Base-by-base conservation (phyloP, 805 yeast species). In the Pichia eremophila region DNA sequence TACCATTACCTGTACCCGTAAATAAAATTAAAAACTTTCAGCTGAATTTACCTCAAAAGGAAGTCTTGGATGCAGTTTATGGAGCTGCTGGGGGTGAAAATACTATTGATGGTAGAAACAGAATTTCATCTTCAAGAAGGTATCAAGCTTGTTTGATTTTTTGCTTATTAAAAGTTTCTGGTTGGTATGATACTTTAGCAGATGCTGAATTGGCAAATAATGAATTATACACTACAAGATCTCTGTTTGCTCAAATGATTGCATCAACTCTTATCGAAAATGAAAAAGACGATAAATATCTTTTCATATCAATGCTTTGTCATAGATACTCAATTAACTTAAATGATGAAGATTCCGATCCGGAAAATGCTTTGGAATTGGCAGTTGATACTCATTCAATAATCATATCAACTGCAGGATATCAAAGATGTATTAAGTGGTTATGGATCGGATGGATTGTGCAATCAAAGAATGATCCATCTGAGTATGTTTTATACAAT, bases 401-500 rank as follows among this genome's bases (percentile, higher is more conserved):
- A 9, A 81, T 87, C 17, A 85, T 89, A 56, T 81, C 88, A 2
- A 78, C 95, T 0, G 69, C 83, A 9, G 96, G 95, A 0, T 88
- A 79, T 62, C 95, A 88, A 64, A 69, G 95, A 46, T 86, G 95
- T 66, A 74, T 87, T 57, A 79, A 82, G 54, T 88, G 95, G 95
- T 64, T 88, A 43, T 88, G 96, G 96, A 70, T 90, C 48, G 96
- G 96, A 29, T 86, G 95, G 95, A 85, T 88, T 52, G 73, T 85
- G 44, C 95, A 87, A 64, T 76, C 83, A 22, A 77, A 80, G 12
- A 63, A 62, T 14, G 87, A 86, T 59, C 86, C 93, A 7, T 73
- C 76, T 25, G 78, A 80, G 15, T 88, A 83, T 56, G 81, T 78
- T 27, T 58, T 81, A 47, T 86, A 83, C 62, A 75, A 72, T 51